Evolutionary conservation across 441 rosid genomes (phyloP), one percentile per base, ranked within the genome.

Genomic region (Sinapis alba): DNA sequence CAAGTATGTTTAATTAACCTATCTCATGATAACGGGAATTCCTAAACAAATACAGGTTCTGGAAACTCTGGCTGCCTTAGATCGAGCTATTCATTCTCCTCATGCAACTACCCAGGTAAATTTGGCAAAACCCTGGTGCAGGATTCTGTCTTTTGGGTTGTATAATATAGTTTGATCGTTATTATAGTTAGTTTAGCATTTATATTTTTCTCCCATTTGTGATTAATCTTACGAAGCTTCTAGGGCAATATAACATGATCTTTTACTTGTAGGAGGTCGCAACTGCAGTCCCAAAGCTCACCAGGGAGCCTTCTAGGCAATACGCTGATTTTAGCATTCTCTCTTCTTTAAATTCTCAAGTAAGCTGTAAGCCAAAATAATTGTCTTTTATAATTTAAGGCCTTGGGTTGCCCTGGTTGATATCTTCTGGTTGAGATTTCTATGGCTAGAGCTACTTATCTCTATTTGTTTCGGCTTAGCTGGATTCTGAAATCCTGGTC

Each of bases 281-380:
- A 45, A 78, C 96, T 6, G 86, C 93, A 74, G 93, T 83, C 69
- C 87, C 94, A 20, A 94, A 91, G 85, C 91, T 89, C 75, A 76
- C 90, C 41, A 88, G 92, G 82, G 93, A 88, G 84, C 88, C 86
- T 68, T 88, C 98, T 73, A 88, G 99, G 72, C 96, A 88, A 63
- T 88, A 86, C 77, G 93, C 95, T 51, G 98, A 94, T 79, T 90
- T 94, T 82, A 82, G 78, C 79, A 86, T 94, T 81, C 91, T 96
- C 58, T 94, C 99, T 72, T 96, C 99, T 70, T 86, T 96, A 81
- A 96, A 94, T 86, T 92, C 96, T 78, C 99, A 96, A 96, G 99
- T 92, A 88, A 80, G 79, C 63, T 27, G 99, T 92, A 88, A 80
- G 79, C 64, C 36, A 58, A 15, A 62, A 23, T 53, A 24, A 18